phyloP scores from a whole-genome alignment of 2,329 filamentous ascomycete genomes.

The Coniochaeta sp. region DNA sequence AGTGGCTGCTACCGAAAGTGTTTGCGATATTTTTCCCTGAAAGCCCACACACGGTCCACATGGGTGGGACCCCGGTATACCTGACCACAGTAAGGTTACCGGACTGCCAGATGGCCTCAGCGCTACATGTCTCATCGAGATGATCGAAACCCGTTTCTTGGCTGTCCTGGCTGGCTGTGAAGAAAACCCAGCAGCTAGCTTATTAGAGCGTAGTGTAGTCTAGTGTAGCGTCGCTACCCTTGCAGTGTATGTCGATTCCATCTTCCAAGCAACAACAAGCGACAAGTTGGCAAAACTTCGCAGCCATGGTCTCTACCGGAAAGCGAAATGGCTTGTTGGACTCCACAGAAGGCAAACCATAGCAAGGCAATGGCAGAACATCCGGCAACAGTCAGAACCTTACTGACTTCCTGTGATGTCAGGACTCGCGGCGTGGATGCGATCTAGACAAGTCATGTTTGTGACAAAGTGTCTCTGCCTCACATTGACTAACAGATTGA shows the following conservation, averaged over 20 bases:
- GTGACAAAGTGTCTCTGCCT: background rate
- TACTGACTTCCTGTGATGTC: too few relatives aligned
- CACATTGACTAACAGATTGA: background rate
- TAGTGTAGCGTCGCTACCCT: background rate
- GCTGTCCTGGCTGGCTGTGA: too few relatives aligned
- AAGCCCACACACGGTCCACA: background rate
- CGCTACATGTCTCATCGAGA: conserved; percentile 1
- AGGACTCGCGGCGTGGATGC: background rate
- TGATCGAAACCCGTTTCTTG: background rate
- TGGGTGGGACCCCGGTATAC: background rate
- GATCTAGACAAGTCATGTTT: background rate
- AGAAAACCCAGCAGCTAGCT: background rate
- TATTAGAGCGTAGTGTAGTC: too few relatives aligned
- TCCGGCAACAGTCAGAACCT: too few relatives aligned
- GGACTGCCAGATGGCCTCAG: background rate
- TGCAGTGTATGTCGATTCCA: background rate
- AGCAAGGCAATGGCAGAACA: background rate
- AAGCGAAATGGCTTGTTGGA: background rate
- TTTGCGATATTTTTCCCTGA: background rate
- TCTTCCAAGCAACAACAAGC: background rate
- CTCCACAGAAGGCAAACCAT: too few relatives aligned
- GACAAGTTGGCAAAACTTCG: too few relatives aligned
- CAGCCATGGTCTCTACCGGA: background rate
- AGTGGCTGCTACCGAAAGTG: background rate
- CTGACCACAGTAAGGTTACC: too few relatives aligned